Evolutionary conservation across 2,329 filamentous ascomycete genomes (phyloP).

Genomic region (Pseudovirgaria hyperparasitica): DNA sequence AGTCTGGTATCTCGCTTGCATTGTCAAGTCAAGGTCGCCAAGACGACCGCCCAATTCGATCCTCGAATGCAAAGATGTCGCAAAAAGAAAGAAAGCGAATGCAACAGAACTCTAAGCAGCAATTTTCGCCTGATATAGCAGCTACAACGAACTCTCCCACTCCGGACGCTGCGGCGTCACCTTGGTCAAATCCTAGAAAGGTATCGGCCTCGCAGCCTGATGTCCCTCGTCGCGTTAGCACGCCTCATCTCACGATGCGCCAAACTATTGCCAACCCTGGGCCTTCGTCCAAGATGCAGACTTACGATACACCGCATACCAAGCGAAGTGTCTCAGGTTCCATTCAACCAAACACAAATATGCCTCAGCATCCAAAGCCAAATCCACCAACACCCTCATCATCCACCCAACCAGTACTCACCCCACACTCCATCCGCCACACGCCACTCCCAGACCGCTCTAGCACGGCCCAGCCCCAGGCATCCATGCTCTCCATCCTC

Average conservation of each 20-base stretch:
- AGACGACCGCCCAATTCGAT: conserved; percentile 20
- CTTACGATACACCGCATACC: conserved; percentile 10
- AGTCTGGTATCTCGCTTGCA: conserved; percentile 41
- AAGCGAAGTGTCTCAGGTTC: conserved; percentile 6
- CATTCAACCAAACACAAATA: conserved; percentile 4
- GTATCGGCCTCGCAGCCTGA: conserved; percentile 10
- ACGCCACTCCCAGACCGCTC: conserved; percentile 41
- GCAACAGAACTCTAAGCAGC: conserved; percentile 17
- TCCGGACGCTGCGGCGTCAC: conserved; percentile 16
- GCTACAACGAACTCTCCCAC: conserved; percentile 22
- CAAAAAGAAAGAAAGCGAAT: conserved; percentile 78
- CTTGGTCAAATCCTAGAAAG: conserved; percentile 10
- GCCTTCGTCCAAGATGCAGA: conserved; percentile 14
- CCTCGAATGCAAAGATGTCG: conserved; percentile 52
- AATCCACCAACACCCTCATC: conserved; percentile 21
- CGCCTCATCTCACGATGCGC: conserved; percentile 46
- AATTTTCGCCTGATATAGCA: conserved; percentile 16
- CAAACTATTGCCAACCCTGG: conserved; percentile 39
- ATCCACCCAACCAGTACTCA: conserved; percentile 20
- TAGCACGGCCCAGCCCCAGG: conserved; percentile 50
- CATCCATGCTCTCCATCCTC: conserved; percentile 80
- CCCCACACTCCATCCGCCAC: conserved; percentile 35
- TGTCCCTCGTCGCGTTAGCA: conserved; percentile 19
- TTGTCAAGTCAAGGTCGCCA: conserved; percentile 34
- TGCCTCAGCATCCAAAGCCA: conserved; percentile 15